Evolutionary conservation across 306 rosid species (phyloP).

Genomic region (Vicia sativa): DNA sequence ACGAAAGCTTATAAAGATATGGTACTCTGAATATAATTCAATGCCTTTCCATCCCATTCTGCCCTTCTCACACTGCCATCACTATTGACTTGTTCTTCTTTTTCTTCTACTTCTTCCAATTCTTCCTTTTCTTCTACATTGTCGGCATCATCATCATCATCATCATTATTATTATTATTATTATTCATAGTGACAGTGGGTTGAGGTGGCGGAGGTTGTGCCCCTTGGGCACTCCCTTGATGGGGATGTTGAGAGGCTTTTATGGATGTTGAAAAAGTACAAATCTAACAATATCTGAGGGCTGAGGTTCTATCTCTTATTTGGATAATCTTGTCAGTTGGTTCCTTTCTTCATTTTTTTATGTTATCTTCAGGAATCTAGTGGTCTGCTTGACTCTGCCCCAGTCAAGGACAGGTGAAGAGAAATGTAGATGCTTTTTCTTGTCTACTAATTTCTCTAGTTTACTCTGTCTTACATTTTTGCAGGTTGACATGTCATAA

Average conservation of each 20-base stretch:
- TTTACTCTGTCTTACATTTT: background rate
- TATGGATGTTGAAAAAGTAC: conserved; percentile 33
- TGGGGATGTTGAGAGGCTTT: conserved; percentile 46
- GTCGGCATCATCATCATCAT: background rate
- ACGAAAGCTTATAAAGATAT: conserved; percentile 23
- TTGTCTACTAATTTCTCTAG: background rate
- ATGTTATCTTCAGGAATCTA: background rate
- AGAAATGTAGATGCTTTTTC: background rate
- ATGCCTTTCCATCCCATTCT: conserved; percentile 36
- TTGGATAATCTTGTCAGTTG: background rate
- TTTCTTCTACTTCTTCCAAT: background rate
- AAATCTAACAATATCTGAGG: conserved; percentile 36
- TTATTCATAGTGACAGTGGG: conserved; percentile 33
- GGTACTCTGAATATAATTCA: conserved; percentile 20
- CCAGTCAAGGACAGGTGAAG: background rate
- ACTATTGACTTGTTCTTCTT: background rate
- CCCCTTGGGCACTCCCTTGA: background rate
- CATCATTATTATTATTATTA: background rate
- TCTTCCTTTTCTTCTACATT: no score
- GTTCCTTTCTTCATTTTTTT: background rate
- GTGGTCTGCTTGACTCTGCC: background rate
- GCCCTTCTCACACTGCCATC: conserved; percentile 37
- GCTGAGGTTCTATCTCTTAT: background rate
- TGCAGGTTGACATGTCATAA: background rate
- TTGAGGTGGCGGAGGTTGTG: conserved; percentile 40